A percentile compares a stretch with the other conserved stretches of the same genome.
Evolutionary conservation across 805 yeast genomes (phyloP).

Genomic region (Nakazawaea sp.): DNA sequence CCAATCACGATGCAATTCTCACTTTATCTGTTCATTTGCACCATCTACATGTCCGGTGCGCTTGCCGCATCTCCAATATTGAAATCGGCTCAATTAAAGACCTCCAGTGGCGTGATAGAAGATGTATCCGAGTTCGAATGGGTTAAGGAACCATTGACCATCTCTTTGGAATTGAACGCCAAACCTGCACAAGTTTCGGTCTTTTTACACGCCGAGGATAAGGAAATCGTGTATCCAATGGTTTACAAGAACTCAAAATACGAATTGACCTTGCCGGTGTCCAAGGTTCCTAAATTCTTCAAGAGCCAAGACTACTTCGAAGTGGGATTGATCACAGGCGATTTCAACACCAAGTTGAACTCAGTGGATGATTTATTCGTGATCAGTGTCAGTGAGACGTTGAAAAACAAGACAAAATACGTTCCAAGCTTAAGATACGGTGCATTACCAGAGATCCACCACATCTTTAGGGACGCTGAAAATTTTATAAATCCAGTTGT

Average conservation of each 20-base stretch:
- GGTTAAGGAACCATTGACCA: constrained; percentile 6
- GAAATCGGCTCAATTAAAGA: constrained; percentile 1
- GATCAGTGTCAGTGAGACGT: constrained; percentile 9
- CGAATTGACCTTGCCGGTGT: constrained; percentile 13
- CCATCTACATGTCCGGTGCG: too few species aligned
- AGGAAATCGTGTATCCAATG: constrained; percentile 19
- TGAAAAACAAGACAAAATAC: constrained; percentile 1
- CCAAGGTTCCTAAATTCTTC: constrained; percentile 18
- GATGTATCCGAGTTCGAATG: constrained; percentile 3
- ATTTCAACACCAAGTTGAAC: constrained; percentile 15
- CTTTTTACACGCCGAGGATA: constrained; percentile 1
- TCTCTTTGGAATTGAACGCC: constrained; percentile 6
- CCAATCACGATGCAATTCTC: too few species aligned
- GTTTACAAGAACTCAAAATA: constrained; percentile 12
- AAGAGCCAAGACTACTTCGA: constrained; percentile 14
- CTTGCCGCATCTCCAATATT: too few species aligned
- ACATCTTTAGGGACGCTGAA: constrained; percentile 51
- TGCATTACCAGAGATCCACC: constrained; percentile 53
- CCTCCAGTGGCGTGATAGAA: neutral
- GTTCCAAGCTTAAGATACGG: constrained; percentile 33
- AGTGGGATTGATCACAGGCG: constrained; percentile 22
- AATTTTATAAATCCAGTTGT: constrained; percentile 42
- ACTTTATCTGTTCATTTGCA: too few species aligned
- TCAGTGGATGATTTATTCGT: constrained; percentile 14
- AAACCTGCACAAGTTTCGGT: constrained; percentile 22